Evolutionary conservation across 148 eudicot genomes (phyloP).

Genomic region (Tetragonia tetragonoides): DNA sequence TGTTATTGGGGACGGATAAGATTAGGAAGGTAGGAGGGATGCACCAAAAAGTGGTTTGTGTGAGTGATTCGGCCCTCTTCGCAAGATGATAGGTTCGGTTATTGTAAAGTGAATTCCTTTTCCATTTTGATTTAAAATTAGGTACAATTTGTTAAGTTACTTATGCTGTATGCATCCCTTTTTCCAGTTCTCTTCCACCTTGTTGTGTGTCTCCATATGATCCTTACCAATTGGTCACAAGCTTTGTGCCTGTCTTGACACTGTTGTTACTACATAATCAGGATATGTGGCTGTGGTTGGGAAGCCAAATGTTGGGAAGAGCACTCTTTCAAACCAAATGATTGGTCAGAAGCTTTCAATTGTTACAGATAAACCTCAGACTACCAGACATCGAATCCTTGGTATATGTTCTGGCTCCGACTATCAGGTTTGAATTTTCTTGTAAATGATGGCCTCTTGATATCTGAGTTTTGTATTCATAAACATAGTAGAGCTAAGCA

Average conservation of each 20-base stretch:
- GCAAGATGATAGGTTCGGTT: no score
- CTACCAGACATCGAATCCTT: slow-evolving; percentile 95
- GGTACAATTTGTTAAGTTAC: background rate
- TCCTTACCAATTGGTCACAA: background rate
- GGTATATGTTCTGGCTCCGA: slow-evolving; percentile 89
- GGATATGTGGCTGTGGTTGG: slow-evolving; percentile 98
- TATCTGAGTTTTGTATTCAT: background rate
- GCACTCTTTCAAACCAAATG: slow-evolving; percentile 95
- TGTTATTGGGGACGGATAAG: no score
- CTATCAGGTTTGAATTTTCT: slow-evolving; percentile 76
- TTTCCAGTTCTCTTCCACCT: background rate
- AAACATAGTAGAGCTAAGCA: background rate
- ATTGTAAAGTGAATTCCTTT: no score
- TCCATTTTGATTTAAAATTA: background rate
- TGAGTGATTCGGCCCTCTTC: background rate
- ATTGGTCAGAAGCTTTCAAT: slow-evolving; percentile 95
- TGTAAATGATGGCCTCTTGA: slow-evolving; percentile 15
- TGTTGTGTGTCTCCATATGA: background rate
- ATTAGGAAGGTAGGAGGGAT: no score
- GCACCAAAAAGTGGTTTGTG: background rate
- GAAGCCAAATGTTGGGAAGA: slow-evolving; percentile 97
- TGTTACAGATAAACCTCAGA: slow-evolving; percentile 96
- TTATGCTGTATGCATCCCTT: slow-evolving; percentile 2
- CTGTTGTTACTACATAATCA: slow-evolving; percentile 19
- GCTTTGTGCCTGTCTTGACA: slow-evolving; percentile 1